Conservation (phyloP, 23 red algal species). For the Gracilaria domingensis region DNA sequence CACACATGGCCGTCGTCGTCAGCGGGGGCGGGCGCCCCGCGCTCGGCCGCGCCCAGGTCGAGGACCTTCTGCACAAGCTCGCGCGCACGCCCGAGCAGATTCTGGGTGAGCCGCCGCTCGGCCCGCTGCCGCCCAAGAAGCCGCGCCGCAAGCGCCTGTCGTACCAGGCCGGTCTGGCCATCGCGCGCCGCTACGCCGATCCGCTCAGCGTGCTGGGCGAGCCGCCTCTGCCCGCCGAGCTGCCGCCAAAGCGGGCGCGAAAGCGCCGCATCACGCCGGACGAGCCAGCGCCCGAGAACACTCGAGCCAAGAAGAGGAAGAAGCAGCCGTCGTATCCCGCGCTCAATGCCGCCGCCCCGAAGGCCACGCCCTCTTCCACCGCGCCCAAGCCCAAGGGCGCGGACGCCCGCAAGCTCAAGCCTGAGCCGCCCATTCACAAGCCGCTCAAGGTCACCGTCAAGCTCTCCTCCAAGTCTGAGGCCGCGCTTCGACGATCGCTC, state of each 20-base stretch:
- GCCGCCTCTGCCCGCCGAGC: not conserved
- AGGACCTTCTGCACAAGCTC: not conserved
- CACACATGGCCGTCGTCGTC: too few relatives aligned
- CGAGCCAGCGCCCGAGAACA: not conserved
- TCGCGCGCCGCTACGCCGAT: not conserved
- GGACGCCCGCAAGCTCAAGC: not conserved
- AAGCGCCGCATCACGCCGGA: not conserved
- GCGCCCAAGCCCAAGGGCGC: not conserved
- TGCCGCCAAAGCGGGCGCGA: not conserved
- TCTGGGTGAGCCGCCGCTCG: slow-evolving; percentile 1
- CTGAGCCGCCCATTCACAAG: not conserved
- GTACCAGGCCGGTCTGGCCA: not conserved
- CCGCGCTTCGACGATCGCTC: not conserved
- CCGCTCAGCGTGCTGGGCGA: not conserved
- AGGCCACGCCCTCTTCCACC: not conserved
- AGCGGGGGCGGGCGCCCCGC: too few relatives aligned
- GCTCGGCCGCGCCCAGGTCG: too few relatives aligned
- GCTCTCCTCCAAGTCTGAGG: not conserved
- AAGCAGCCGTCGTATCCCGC: not conserved
- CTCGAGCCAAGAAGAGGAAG: not conserved
- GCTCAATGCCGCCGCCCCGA: not conserved
- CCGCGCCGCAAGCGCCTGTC: not conserved
- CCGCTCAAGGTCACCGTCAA: slow-evolving; percentile 5
- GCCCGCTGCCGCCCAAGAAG: not conserved
- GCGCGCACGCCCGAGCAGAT: not conserved